Evolutionary conservation across 176 grass and related monocot genomes (phyloP).

Genomic region (Triticum aestivum): DNA sequence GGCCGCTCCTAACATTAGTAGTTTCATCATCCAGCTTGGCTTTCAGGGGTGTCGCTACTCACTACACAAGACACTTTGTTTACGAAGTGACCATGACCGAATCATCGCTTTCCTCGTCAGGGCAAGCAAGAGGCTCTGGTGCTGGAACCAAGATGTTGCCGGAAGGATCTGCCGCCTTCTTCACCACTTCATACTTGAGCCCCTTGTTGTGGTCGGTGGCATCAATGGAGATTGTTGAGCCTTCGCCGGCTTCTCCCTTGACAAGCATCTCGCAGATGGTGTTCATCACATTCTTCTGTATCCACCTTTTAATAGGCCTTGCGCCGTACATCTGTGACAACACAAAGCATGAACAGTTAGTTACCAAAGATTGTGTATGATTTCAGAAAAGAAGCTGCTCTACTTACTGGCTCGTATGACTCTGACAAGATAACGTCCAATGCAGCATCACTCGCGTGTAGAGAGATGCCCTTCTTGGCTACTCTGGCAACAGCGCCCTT

Average conservation of each 20-base stretch:
- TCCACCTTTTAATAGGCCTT: not conserved
- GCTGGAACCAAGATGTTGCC: too few species aligned
- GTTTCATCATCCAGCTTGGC: not conserved
- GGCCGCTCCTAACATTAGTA: not conserved
- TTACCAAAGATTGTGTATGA: not conserved
- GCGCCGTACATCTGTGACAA: not conserved
- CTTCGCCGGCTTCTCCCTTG: not conserved
- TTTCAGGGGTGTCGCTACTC: not conserved
- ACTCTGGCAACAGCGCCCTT: not conserved
- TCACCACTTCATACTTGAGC: not conserved
- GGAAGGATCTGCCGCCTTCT: not conserved
- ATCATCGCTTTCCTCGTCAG: too few species aligned
- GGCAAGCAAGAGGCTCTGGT: too few species aligned
- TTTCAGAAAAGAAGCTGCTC: not conserved
- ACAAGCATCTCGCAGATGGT: not conserved
- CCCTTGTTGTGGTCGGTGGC: not conserved
- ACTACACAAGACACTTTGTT: not conserved
- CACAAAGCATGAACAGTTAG: not conserved
- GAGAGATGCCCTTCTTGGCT: not conserved
- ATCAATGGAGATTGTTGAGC: not conserved
- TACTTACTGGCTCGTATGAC: not conserved
- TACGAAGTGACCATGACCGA: too few species aligned
- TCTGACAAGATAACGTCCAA: not conserved
- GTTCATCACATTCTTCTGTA: not conserved
- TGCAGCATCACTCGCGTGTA: not conserved